Evolutionary conservation across 768 basidiomycete species (phyloP).

Genomic region (Pisolithus marmoratus): DNA sequence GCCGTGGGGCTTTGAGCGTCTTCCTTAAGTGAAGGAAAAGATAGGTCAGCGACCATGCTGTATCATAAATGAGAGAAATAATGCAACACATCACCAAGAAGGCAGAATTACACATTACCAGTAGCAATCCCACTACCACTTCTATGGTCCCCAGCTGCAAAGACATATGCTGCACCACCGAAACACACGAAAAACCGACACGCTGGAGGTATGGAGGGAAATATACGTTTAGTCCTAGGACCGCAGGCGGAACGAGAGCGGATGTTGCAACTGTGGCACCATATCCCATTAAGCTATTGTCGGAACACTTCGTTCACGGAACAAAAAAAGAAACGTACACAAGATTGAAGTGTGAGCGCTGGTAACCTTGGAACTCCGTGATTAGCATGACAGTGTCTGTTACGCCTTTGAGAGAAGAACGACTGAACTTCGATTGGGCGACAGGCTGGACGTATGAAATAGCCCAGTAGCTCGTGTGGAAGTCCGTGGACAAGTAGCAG

Average conservation of each 20-base stretch:
- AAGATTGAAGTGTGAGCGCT: constrained; percentile 27
- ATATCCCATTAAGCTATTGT: not conserved
- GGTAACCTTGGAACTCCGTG: constrained; percentile 18
- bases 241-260: too few species aligned
- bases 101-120: constrained; percentile 5
- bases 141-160: constrained; percentile 31
- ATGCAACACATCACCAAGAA: not conserved
- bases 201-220: constrained; percentile 39
- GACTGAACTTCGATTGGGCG: constrained; percentile 27
- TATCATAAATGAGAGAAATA: not conserved
- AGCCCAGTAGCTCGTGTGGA: constrained; percentile 11
- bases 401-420: not conserved
- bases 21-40: constrained; percentile 34
- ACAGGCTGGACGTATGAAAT: constrained; percentile 26
- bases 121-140: constrained; percentile 43
- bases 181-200: constrained; percentile 37
- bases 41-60: too few species aligned
- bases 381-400: constrained; percentile 10
- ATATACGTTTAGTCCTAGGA: constrained; percentile 19
- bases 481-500: not conserved
- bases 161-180: too few species aligned
- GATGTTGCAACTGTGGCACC: constrained; percentile 30
- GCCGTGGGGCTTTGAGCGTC: constrained; percentile 26
- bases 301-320: not conserved
- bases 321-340: constrained; percentile 26